Percentiles rank a stretch among this genome's conserved stretches.
Evolutionary conservation across 306 rosid genomes (phyloP).

Genomic region (Medicago ruthenica): DNA sequence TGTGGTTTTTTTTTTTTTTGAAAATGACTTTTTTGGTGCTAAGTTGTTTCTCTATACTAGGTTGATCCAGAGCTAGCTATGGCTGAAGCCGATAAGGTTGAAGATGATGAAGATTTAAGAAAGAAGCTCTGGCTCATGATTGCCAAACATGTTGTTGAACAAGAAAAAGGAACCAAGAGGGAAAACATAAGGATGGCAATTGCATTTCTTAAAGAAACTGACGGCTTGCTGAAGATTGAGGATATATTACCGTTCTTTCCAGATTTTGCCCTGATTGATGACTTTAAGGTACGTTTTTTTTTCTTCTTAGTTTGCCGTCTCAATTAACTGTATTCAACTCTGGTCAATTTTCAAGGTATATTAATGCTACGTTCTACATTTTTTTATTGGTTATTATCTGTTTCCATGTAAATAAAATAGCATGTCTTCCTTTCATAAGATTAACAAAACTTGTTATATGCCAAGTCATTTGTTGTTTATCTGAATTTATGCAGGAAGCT

Average conservation of each 20-base stretch:
- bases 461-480: slow-evolving; percentile 26
- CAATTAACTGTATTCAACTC: background rate
- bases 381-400: slow-evolving; percentile 12
- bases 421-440: slow-evolving; percentile 19
- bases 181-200: slow-evolving; percentile 96
- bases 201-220: slow-evolving; percentile 99
- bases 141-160: slow-evolving; percentile 94
- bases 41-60: slow-evolving; percentile 52
- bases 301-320: slow-evolving; percentile 40
- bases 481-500: slow-evolving; percentile 73
- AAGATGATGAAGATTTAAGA: slow-evolving; percentile 96
- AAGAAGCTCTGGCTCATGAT: slow-evolving; percentile 99
- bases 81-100: slow-evolving; percentile 99
- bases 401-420: slow-evolving; percentile 24
- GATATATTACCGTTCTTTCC: slow-evolving; percentile 97
- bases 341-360: slow-evolving; percentile 20
- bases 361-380: background rate
- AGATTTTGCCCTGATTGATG: slow-evolving; percentile 94
- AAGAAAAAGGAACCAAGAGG: slow-evolving; percentile 96
- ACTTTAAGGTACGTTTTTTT: slow-evolving; percentile 75
- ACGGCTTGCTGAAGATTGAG: slow-evolving; percentile 93
- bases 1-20: background rate
- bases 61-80: slow-evolving; percentile 98
- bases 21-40: slow-evolving; percentile 16
- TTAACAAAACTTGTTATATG: slow-evolving; percentile 33